Evolutionary conservation across 1,139 yeast genomes (phyloP).

Genomic region (Petasospora fabianii): DNA sequence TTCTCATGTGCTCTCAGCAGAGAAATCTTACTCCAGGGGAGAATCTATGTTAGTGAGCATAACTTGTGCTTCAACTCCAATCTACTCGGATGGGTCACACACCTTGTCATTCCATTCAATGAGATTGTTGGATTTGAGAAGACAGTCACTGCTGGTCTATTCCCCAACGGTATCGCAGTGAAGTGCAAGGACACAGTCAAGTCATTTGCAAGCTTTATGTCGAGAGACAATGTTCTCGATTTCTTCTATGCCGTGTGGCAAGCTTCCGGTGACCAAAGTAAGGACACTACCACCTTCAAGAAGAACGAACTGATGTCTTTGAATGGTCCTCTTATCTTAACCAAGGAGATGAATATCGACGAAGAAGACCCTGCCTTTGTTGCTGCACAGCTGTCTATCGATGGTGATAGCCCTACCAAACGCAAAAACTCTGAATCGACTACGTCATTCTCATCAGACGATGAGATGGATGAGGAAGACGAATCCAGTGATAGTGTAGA

Average conservation of each 20-base stretch:
- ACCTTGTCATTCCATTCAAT: slow-evolving; percentile 63
- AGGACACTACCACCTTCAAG: not conserved
- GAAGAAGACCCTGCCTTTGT: slow-evolving; percentile 11
- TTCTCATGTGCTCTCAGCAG: slow-evolving; percentile 86
- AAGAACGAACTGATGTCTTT: slow-evolving; percentile 5
- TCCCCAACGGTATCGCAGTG: slow-evolving; percentile 86
- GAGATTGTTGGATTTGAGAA: slow-evolving; percentile 77
- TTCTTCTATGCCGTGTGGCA: slow-evolving; percentile 63
- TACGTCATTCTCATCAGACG: slow-evolving; percentile 11
- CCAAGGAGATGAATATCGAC: slow-evolving; percentile 13
- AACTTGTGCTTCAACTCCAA: slow-evolving; percentile 89
- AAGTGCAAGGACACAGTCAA: slow-evolving; percentile 58
- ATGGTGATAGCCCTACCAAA: slow-evolving; percentile 31
- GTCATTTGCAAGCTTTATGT: slow-evolving; percentile 80
- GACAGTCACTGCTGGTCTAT: slow-evolving; percentile 79
- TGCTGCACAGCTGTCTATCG: slow-evolving; percentile 37
- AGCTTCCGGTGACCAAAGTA: slow-evolving; percentile 14
- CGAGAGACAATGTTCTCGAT: slow-evolving; percentile 75
- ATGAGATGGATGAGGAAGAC: slow-evolving; percentile 27
- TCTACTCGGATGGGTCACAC: slow-evolving; percentile 90
- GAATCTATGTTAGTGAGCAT: slow-evolving; percentile 77
- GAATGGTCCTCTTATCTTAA: slow-evolving; percentile 13
- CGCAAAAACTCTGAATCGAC: slow-evolving; percentile 15
- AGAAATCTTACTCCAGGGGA: slow-evolving; percentile 89
- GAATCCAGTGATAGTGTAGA: slow-evolving; percentile 14